phyloP scores from a whole-genome alignment of 208 protist species.

The Leishmania major region DNA sequence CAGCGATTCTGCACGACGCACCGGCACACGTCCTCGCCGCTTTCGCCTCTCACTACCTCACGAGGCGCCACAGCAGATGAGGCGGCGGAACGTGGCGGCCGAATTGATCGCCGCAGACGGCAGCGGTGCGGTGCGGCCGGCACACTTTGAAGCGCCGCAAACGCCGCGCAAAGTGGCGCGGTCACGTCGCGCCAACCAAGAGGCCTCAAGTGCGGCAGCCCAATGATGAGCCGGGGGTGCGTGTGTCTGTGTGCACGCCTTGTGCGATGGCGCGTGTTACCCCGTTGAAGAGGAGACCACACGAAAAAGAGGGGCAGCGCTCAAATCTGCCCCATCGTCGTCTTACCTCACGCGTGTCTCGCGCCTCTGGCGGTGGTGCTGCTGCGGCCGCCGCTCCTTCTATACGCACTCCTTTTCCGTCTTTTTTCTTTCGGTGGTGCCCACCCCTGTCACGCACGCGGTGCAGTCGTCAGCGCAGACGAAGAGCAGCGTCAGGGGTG shows the following conservation, averaged over 20 bases:
- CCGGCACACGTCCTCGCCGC: not conserved
- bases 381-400: not conserved
- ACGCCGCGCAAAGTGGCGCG: constrained; percentile 62
- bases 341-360: not conserved
- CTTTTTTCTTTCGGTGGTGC: too few relatives aligned
- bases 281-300: not conserved
- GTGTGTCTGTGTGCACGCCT: constrained; percentile 3
- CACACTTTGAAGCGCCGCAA: constrained; percentile 44
- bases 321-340: not conserved
- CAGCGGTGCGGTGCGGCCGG: not conserved
- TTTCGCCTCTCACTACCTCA: constrained; percentile 24
- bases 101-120: not conserved
- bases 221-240: not conserved
- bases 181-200: constrained; percentile 28
- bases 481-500: too few relatives aligned
- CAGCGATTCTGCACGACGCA: not conserved
- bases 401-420: too few relatives aligned
- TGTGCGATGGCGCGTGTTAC: not conserved
- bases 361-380: not conserved
- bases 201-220: not conserved
- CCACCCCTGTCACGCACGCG: too few relatives aligned
- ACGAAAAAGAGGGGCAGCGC: too few relatives aligned
- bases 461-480: too few relatives aligned
- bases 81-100: not conserved
- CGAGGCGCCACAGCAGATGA: not conserved